Base-by-base conservation (phyloP, 1,284 basidiomycete genomes). In the Cryptococcus wingfieldii region DNA sequence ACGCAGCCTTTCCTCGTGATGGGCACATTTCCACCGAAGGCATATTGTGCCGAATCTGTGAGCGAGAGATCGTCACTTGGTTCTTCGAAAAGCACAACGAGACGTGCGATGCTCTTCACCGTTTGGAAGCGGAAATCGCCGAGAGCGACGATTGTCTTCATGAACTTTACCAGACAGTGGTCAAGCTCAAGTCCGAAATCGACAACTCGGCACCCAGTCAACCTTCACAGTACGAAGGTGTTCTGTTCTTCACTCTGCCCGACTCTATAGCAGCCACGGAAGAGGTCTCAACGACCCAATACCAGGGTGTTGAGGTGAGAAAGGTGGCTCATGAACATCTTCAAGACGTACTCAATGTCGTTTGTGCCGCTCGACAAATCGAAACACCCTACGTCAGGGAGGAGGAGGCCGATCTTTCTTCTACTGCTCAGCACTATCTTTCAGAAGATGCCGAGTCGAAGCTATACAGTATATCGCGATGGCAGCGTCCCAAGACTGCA, bases 71-170 rank as follows among this genome's bases (percentile, higher is more conserved):
- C 53, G 94, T 96, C 2, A 89, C 95, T 56, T 98, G 96, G 94
- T 99, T 95, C 80, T 99, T 99, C 72, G 96, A 98, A 78, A 98
- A 98, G 80, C 96, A 99, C 80, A 98, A 94, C 81, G 96, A 98
- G 79, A 98, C 95, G 10, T 99, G 96, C 74, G 91, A 87, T 67
- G 96, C 98, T 77, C 88, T 92, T 1, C 96, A 99, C 76, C 86
- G 92, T 45, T 82, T 98, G 61, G 96, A 98, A 77, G 92, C 95
- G 42, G 93, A 97, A 77, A 93, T 98, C 60, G 80, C 83, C 31
- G 89, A 93, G 69, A 90, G 88, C 79, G 96, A 98, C 78, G 96
- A 99, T 72, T 87, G 86, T 27, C 87, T 98, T 53, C 78, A 82
- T 10, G 96, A 98, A 70, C 81, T 98, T 51, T 83, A 85, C 55